phyloP scores from a whole-genome alignment of 768 basidiomycete species.

The Lactarius indigo region DNA sequence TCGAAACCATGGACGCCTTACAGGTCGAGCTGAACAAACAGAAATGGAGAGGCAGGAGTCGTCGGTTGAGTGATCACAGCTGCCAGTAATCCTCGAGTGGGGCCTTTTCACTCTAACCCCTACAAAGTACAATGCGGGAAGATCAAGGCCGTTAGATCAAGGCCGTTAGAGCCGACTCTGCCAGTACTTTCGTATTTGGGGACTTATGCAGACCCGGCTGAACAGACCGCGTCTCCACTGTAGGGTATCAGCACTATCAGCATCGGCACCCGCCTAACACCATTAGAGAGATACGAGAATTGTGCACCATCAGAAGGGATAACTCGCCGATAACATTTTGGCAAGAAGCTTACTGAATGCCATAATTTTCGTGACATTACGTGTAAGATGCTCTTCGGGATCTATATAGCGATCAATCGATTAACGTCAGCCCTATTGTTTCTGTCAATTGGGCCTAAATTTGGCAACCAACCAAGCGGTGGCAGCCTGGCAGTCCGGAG shows the following conservation, averaged over 20 bases:
- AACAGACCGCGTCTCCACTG: not conserved
- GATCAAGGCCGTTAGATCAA: too few relatives aligned
- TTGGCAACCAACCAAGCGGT: not conserved
- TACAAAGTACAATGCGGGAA: too few relatives aligned
- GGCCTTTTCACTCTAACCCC: not conserved
- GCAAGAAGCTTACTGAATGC: not conserved
- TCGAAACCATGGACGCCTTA: not conserved
- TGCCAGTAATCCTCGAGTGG: not conserved
- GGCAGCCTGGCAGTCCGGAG: too few relatives aligned
- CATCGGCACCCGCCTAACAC: not conserved
- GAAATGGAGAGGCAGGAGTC: not conserved
- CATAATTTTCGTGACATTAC: not conserved
- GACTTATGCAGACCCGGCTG: not conserved
- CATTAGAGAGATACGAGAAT: not conserved
- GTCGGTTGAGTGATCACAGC: not conserved
- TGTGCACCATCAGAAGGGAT: not conserved
- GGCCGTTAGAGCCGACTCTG: too few relatives aligned
- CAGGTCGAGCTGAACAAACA: not conserved
- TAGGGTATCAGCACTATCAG: not conserved
- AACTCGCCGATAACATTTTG: not conserved
- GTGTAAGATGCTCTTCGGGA: not conserved
- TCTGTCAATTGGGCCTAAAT: not conserved
- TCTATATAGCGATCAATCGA: not conserved
- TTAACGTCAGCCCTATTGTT: not conserved
- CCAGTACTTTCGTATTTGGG: too few relatives aligned